A percentile compares a stretch with the other conserved stretches of the same genome.
Evolutionary conservation across 495 filamentous ascomycete genomes (phyloP).

Genomic region (Aspergillus biplanus): DNA sequence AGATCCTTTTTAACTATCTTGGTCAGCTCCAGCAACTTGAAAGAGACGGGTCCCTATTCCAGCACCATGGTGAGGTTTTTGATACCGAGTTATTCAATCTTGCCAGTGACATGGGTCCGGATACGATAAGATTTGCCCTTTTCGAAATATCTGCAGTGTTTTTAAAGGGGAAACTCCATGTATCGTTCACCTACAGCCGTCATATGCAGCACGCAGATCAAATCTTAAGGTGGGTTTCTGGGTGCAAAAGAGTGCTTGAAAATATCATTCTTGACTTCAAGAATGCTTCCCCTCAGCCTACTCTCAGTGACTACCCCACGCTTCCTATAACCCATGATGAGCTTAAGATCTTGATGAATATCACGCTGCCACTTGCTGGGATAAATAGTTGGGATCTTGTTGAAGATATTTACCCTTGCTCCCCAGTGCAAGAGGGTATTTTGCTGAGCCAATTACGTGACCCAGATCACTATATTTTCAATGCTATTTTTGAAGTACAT

Average conservation of each 20-base stretch:
- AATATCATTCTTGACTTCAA: conserved; percentile 55
- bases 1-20: too few relatives aligned
- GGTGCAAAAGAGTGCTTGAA: conserved; percentile 62
- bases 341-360: conserved; percentile 43
- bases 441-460: too few relatives aligned
- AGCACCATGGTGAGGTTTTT: too few relatives aligned
- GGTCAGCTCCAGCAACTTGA: too few relatives aligned
- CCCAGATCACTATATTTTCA: too few relatives aligned
- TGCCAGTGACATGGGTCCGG: too few relatives aligned
- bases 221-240: conserved; percentile 62
- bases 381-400: conserved; percentile 41
- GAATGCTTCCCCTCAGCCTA: conserved; percentile 55
- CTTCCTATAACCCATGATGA: conserved; percentile 63
- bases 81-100: too few relatives aligned
- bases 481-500: too few relatives aligned
- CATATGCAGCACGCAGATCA: conserved; percentile 59
- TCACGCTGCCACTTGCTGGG: conserved; percentile 52
- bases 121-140: too few relatives aligned
- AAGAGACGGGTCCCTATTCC: too few relatives aligned
- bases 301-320: conserved; percentile 65
- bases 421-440: conserved; percentile 69
- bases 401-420: conserved; percentile 68
- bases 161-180: conserved; percentile 59
- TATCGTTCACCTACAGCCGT: conserved; percentile 65
- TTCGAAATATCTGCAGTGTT: too few relatives aligned